Evolutionary conservation across 768 basidiomycete species (phyloP).

Genomic region (Psilocybe cyanescens): DNA sequence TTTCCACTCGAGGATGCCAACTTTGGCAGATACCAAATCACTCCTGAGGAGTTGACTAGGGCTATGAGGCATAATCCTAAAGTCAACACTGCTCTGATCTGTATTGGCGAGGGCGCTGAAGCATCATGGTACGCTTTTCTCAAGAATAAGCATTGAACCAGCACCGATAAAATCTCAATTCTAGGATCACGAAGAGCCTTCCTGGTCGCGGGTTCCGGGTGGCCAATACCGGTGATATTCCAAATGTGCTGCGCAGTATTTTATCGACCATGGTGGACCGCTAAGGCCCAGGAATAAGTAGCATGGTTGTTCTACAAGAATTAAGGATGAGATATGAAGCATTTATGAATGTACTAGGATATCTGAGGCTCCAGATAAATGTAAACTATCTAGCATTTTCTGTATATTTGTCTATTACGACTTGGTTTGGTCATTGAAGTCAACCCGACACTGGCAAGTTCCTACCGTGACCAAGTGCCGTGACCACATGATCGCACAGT

Average conservation of each 20-base stretch:
- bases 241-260: constrained; percentile 64
- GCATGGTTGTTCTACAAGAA: no score
- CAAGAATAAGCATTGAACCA: background rate
- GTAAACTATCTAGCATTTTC: background rate
- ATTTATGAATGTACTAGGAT: background rate
- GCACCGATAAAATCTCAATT: background rate
- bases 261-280: constrained; percentile 59
- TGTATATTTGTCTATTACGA: background rate
- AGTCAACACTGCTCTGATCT: constrained; percentile 68
- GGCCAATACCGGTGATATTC: constrained; percentile 64
- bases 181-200: constrained; percentile 64
- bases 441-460: no score
- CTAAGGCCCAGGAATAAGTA: background rate
- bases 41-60: constrained; percentile 56
- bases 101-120: constrained; percentile 73
- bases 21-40: constrained; percentile 65
- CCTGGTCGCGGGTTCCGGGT: constrained; percentile 66
- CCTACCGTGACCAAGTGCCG: background rate
- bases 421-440: no score
- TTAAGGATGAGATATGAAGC: no score
- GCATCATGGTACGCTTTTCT: constrained; percentile 51
- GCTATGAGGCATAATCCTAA: constrained; percentile 65
- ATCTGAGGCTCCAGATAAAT: background rate
- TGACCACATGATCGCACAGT: background rate
- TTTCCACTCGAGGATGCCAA: constrained; percentile 54